These are phyloP conservation scores for Tolypocladium tundrense DNA, from an alignment of 2,329 filamentous ascomycete species.

Conservation along the genomic window DNA sequence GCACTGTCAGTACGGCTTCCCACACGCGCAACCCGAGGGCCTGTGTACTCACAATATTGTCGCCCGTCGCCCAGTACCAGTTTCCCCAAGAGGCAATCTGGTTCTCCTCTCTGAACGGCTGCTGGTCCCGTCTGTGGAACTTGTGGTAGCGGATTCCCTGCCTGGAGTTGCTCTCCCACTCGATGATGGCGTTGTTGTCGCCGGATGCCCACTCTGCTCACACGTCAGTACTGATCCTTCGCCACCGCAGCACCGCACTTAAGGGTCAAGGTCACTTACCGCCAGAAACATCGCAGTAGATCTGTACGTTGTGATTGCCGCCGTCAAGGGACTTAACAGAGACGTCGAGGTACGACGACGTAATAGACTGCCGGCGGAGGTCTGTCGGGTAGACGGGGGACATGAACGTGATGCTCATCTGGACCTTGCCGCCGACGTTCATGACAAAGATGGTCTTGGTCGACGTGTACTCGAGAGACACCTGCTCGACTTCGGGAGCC, in stretches of 20 bases:
- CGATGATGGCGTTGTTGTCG: constrained; percentile 40
- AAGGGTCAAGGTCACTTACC: constrained; percentile 3
- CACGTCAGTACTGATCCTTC: background rate
- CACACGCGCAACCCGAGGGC: background rate
- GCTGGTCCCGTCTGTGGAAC: constrained; percentile 49
- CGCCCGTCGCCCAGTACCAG: constrained; percentile 63
- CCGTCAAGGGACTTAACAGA: constrained; percentile 54
- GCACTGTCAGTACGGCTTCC: background rate
- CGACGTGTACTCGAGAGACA: constrained; percentile 58
- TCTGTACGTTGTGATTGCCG: constrained; percentile 49
- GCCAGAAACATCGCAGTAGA: constrained; percentile 61
- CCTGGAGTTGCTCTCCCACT: constrained; percentile 49
- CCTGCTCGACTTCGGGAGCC: constrained; percentile 45
- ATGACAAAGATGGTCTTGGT: constrained; percentile 62
- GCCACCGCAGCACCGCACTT: background rate
- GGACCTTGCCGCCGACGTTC: constrained; percentile 48
- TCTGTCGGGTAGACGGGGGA: constrained; percentile 61
- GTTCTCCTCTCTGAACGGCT: constrained; percentile 54
- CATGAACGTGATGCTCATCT: constrained; percentile 59
- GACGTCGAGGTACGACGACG: constrained; percentile 61
- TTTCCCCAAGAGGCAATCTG: constrained; percentile 76
- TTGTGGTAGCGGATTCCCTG: constrained; percentile 53
- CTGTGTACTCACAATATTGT: constrained; percentile 16
- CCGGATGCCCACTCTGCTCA: constrained; percentile 60
- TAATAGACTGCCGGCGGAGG: constrained; percentile 54